Percentiles rank a stretch among this genome's conserved stretches.
Conservation (phyloP, 208 protist genomes). For the Trypanosoma grayi region DNA sequence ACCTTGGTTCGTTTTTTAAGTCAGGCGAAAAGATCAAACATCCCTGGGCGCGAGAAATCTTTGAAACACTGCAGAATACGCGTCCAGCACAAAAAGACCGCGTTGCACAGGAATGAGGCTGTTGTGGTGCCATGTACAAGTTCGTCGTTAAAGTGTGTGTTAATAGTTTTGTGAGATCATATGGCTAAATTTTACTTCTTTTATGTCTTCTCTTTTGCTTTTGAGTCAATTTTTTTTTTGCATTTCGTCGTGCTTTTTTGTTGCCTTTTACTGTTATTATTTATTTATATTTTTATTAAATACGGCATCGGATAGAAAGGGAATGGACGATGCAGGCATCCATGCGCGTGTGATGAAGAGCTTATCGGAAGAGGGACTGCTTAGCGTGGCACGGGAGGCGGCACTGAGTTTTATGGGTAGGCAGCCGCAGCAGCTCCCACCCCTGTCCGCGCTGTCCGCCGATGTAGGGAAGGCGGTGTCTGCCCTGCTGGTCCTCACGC, state of each 20-base stretch:
- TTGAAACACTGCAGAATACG: constrained; percentile 50
- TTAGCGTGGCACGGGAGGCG: constrained; percentile 2
- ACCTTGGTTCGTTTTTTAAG: constrained; percentile 75
- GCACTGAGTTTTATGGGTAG: constrained; percentile 11
- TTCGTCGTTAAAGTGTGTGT: too few relatives aligned
- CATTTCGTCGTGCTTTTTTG: neutral
- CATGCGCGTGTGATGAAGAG: constrained; percentile 9
- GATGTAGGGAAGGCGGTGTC: constrained; percentile 13
- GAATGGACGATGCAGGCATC: constrained; percentile 3
- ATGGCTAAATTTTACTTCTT: neutral
- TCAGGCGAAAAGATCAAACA: constrained; percentile 72
- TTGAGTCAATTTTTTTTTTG: neutral
- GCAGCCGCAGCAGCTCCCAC: neutral
- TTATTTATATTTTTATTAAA: constrained; percentile 22
- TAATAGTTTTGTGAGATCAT: too few relatives aligned
- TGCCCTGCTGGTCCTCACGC: constrained; percentile 12
- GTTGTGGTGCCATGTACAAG: neutral
- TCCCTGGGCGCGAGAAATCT: constrained; percentile 72
- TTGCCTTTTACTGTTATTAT: constrained; percentile 13
- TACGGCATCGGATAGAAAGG: neutral
- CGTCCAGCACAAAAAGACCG: constrained; percentile 19
- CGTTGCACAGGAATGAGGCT: neutral
- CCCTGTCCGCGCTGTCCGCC: constrained; percentile 1
- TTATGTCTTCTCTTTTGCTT: neutral
- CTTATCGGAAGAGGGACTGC: constrained; percentile 3